These are phyloP conservation scores for Domatiomyces catenatus DNA, from an alignment of 2,329 filamentous ascomycete species.

Conservation along the genomic window DNA sequence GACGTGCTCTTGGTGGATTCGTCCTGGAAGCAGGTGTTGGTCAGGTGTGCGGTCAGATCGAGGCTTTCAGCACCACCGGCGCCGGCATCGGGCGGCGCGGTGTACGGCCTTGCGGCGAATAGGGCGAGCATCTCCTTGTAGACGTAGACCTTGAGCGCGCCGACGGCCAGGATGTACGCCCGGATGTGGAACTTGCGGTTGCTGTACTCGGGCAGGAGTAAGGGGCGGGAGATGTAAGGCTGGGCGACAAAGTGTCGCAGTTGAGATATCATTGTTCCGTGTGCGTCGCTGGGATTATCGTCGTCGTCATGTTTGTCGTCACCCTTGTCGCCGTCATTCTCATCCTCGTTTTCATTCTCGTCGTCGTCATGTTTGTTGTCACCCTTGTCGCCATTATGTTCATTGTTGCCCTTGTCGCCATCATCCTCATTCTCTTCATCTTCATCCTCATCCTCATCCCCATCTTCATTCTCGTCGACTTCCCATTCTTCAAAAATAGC, in stretches of 20 bases:
- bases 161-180: conserved; percentile 72
- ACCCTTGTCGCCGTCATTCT: conserved; percentile 49
- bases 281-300: conserved; percentile 22
- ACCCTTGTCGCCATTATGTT: conserved; percentile 45
- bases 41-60: conserved; percentile 64
- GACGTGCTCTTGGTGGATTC: conserved; percentile 30
- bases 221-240: conserved; percentile 79
- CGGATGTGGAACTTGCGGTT: conserved; percentile 86
- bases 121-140: conserved; percentile 85
- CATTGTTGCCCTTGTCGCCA: conserved; percentile 56
- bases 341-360: conserved; percentile 60
- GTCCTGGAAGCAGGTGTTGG: conserved; percentile 85
- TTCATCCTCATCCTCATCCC: conserved; percentile 41
- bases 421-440: conserved; percentile 48
- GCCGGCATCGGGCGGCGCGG: too few relatives aligned
- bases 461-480: conserved; percentile 48
- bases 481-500: conserved; percentile 89
- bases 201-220: conserved; percentile 50
- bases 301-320: conserved; percentile 27
- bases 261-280: conserved; percentile 66
- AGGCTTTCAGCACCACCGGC: conserved; percentile 27
- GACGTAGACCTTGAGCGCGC: conserved; percentile 66
- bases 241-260: conserved; percentile 93
- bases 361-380: conserved; percentile 40
- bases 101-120: conserved; percentile 65